Conservation (phyloP, 208 protist species). For the Acanthamoeba sp. region DNA sequence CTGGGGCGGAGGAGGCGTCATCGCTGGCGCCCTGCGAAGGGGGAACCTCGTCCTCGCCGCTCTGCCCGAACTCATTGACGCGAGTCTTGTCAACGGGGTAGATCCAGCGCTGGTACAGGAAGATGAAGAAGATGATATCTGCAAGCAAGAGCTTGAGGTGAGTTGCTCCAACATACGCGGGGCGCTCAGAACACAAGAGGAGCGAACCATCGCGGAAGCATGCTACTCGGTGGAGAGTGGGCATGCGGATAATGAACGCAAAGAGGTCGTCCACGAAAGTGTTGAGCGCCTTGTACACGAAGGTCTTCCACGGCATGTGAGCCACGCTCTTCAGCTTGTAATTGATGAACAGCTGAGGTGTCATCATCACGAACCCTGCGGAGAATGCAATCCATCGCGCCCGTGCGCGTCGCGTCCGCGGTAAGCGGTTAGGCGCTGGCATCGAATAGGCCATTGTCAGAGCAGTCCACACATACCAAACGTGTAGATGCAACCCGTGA, state of each 20-base stretch:
- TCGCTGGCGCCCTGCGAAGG: neutral
- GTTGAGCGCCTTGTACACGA: slow-evolving; percentile 98
- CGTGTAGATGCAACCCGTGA: slow-evolving; percentile 90
- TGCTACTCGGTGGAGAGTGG: slow-evolving; percentile 96
- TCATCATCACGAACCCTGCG: slow-evolving; percentile 99
- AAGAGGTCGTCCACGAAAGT: slow-evolving; percentile 99
- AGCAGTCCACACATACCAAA: slow-evolving; percentile 87
- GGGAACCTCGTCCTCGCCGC: neutral
- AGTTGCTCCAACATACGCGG: slow-evolving; percentile 6
- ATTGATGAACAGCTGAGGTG: slow-evolving; percentile 99
- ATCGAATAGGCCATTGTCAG: neutral
- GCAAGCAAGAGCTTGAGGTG: neutral
- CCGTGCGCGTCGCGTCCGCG: too few relatives aligned
- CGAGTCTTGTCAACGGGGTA: slow-evolving; percentile 96
- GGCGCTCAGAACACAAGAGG: neutral
- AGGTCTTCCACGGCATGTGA: slow-evolving; percentile 97
- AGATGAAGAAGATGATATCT: slow-evolving; percentile 97
- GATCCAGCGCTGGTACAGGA: slow-evolving; percentile 98
- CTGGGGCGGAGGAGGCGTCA: neutral
- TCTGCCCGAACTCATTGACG: slow-evolving; percentile 82
- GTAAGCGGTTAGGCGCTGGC: neutral
- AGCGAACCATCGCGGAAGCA: slow-evolving; percentile 97
- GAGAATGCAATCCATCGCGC: slow-evolving; percentile 88
- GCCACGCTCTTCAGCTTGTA: slow-evolving; percentile 99
- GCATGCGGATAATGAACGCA: slow-evolving; percentile 99